These are phyloP conservation scores for Bothriochloa decipiens DNA, from an alignment of 176 grass and related monocot genomes.

Conservation along the genomic window DNA sequence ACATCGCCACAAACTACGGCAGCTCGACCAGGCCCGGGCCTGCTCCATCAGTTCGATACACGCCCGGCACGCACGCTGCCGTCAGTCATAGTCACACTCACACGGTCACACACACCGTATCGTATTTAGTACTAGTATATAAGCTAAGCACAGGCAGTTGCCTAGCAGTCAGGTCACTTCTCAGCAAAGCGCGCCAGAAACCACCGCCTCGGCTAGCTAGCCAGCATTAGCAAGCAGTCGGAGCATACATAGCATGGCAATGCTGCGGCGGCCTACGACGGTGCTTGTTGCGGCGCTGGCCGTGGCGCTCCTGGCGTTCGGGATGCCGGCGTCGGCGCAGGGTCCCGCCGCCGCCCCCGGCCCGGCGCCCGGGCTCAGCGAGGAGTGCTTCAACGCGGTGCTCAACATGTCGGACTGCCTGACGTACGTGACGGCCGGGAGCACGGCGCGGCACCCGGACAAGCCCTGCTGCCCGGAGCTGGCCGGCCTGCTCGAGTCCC, in stretches of 20 bases:
- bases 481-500: slow-evolving; percentile 68
- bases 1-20: neutral
- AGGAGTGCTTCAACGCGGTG: slow-evolving; percentile 61
- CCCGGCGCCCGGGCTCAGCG: slow-evolving; percentile 27
- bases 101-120: neutral
- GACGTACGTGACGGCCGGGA: slow-evolving; percentile 71
- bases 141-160: neutral
- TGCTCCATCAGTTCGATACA: neutral
- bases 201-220: neutral
- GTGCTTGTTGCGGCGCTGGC: neutral
- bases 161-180: too few species aligned
- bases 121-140: neutral
- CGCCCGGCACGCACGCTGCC: neutral
- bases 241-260: slow-evolving; percentile 42
- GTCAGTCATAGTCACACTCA: too few species aligned
- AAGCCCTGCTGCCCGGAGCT: slow-evolving; percentile 89
- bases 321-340: slow-evolving; percentile 38
- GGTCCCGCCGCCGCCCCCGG: slow-evolving; percentile 38
- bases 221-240: neutral
- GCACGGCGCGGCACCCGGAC: slow-evolving; percentile 62
- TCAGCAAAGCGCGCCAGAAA: too few species aligned
- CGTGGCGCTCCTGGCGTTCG: slow-evolving; percentile 25
- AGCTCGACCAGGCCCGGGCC: neutral
- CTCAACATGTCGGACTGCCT: slow-evolving; percentile 84
- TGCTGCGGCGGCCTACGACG: neutral